Evolutionary conservation across 148 eudicot genomes (phyloP).

Genomic region (Camellia granthamiana): DNA sequence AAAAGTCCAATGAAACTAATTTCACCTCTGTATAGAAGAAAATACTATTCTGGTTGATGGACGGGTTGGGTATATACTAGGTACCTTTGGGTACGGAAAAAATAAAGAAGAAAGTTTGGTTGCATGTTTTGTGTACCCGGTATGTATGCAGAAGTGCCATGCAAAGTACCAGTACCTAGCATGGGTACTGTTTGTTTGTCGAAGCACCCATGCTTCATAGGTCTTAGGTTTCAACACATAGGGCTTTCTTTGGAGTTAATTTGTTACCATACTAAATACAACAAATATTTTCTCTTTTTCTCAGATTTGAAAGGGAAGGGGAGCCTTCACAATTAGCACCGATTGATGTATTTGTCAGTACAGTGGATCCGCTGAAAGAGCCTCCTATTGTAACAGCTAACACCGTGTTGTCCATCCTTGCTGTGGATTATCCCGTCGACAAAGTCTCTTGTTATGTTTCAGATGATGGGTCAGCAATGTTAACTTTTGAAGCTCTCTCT

Average conservation of each 20-base stretch:
- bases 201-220: no score
- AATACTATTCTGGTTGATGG: no score
- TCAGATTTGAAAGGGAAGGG: conserved; percentile 90
- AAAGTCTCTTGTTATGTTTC: conserved; percentile 96
- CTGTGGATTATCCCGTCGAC: conserved; percentile 97
- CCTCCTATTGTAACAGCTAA: conserved; percentile 96
- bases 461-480: conserved; percentile 98
- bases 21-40: no score
- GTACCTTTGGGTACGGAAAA: no score
- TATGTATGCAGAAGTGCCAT: no score
- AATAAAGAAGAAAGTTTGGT: no score
- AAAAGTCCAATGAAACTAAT: no score
- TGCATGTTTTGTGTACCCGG: no score
- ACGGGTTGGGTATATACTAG: no score
- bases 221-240: neutral
- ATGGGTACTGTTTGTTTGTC: no score
- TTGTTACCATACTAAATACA: neutral
- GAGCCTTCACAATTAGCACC: conserved; percentile 96
- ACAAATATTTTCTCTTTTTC: neutral
- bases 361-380: conserved; percentile 96
- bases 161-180: no score
- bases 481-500: conserved; percentile 82
- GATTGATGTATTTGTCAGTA: conserved; percentile 90
- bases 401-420: conserved; percentile 87
- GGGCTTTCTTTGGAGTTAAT: neutral